phyloP scores from a whole-genome alignment of 495 filamentous ascomycete genomes.

The Pseudoneurospora amorphoporcata region DNA sequence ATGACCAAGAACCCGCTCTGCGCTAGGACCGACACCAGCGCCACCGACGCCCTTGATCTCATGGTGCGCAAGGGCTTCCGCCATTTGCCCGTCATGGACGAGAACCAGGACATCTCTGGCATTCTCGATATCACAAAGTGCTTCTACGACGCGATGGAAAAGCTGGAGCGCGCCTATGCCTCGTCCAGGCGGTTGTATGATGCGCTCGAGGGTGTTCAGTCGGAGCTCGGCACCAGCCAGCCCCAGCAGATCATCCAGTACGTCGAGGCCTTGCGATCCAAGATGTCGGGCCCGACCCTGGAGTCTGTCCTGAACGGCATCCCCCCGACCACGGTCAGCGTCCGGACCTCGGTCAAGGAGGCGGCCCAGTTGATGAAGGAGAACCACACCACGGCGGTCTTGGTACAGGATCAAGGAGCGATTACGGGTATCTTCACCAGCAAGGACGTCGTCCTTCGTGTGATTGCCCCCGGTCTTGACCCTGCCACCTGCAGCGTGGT shows the following conservation, averaged over 20 bases:
- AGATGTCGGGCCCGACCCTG: conserved; percentile 96
- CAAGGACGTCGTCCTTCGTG: conserved; percentile 96
- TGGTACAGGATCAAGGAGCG: conserved; percentile 92
- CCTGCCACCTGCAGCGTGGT: conserved; percentile 94
- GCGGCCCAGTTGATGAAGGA: conserved; percentile 94
- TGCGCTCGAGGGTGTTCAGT: conserved; percentile 97
- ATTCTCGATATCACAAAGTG: conserved; percentile 99
- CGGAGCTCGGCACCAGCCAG: conserved; percentile 89
- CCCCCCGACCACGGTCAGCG: conserved; percentile 88
- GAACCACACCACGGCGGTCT: conserved; percentile 89
- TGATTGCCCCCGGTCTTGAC: conserved; percentile 93
- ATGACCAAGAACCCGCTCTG: conserved; percentile 99
- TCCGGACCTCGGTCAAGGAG: conserved; percentile 91
- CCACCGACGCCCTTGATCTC: conserved; percentile 90
- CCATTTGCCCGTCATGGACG: conserved; percentile 97
- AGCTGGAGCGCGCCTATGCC: conserved; percentile 90
- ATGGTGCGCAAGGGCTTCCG: conserved; percentile 98
- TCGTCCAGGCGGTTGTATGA: conserved; percentile 95
- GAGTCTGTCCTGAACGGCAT: conserved; percentile 88
- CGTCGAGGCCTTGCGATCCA: conserved; percentile 84
- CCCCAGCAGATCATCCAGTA: conserved; percentile 98
- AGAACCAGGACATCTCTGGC: conserved; percentile 98
- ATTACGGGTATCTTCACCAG: conserved; percentile 99
- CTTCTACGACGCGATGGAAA: conserved; percentile 99
- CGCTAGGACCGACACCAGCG: conserved; percentile 93